Evolutionary conservation across 495 filamentous ascomycete genomes (phyloP).

Genomic region (Collariella sp.): DNA sequence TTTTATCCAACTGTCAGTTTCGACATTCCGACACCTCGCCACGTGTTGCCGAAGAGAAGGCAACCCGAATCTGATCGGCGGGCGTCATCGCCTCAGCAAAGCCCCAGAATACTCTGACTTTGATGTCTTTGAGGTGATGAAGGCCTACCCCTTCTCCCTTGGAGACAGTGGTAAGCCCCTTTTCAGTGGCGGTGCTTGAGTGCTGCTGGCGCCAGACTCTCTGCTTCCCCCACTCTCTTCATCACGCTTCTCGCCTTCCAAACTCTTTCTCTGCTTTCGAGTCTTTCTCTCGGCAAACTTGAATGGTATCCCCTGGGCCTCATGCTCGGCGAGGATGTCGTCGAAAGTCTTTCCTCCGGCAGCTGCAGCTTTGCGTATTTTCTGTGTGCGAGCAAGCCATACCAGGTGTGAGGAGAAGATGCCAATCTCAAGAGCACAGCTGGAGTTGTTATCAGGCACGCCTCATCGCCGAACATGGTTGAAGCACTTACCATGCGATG

Average conservation of each 20-base stretch:
- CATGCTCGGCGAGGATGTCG: constrained; percentile 45
- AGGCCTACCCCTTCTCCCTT: too few species aligned
- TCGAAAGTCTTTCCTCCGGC: constrained; percentile 51
- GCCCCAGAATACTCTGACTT: too few species aligned
- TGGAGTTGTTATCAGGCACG: constrained; percentile 14
- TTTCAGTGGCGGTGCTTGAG: neutral
- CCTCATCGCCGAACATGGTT: neutral
- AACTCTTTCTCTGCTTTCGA: neutral
- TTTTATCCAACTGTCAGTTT: too few species aligned
- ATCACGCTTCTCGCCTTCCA: neutral
- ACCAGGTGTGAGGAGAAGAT: constrained; percentile 61
- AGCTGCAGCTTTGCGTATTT: constrained; percentile 50
- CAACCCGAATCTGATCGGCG: too few species aligned
- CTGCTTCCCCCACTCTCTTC: neutral
- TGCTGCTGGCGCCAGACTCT: neutral
- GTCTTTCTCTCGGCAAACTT: constrained; percentile 34
- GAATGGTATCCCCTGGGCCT: constrained; percentile 28
- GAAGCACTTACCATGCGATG: constrained; percentile 49
- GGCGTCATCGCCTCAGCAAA: too few species aligned
- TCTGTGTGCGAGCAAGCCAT: constrained; percentile 58
- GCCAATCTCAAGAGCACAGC: constrained; percentile 55
- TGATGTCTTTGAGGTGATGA: too few species aligned
- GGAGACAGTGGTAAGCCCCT: neutral
- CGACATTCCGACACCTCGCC: too few species aligned
- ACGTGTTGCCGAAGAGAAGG: too few species aligned